Conservation (phyloP, 2,329 filamentous ascomycete species). For the Paracoccidioides brasiliensis region DNA sequence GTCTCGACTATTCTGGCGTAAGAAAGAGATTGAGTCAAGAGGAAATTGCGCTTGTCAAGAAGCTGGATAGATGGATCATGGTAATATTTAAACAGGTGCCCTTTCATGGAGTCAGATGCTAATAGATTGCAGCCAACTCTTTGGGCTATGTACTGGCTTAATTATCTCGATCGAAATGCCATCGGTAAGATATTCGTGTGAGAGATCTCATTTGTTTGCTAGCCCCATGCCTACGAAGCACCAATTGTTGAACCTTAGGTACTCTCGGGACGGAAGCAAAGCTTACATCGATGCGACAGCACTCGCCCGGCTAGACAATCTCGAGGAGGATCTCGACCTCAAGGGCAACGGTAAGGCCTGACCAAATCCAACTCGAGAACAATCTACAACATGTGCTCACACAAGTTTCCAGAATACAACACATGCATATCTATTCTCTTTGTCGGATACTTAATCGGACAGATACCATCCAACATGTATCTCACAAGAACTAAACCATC, state of each 20-base stretch:
- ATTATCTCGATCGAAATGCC: not conserved
- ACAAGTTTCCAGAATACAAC: not conserved
- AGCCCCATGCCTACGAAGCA: not conserved
- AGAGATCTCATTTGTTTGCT: not conserved
- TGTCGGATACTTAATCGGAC: not conserved
- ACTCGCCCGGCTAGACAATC: not conserved
- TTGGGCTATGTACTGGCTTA: slow-evolving; percentile 1
- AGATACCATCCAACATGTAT: slow-evolving; percentile 14
- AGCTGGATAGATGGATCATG: not conserved
- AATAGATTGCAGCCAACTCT: not conserved
- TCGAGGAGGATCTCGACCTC: not conserved
- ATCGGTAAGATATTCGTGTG: not conserved
- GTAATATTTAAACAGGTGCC: not conserved
- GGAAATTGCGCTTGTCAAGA: not conserved
- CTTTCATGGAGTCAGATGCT: not conserved
- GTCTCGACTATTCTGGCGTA: not conserved
- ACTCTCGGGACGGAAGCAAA: not conserved
- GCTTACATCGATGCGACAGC: not conserved
- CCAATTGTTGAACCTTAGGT: not conserved
- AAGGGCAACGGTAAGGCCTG: not conserved
- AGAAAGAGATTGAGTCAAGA: not conserved
- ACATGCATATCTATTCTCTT: not conserved
- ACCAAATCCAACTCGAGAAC: too few species aligned
- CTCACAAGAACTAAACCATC: slow-evolving; percentile 28
- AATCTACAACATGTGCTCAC: not conserved